Evolutionary conservation across 2,329 filamentous ascomycete species (phyloP), one percentile per base, ranked within the genome.

Genomic region (Apiospora pterosperma): DNA sequence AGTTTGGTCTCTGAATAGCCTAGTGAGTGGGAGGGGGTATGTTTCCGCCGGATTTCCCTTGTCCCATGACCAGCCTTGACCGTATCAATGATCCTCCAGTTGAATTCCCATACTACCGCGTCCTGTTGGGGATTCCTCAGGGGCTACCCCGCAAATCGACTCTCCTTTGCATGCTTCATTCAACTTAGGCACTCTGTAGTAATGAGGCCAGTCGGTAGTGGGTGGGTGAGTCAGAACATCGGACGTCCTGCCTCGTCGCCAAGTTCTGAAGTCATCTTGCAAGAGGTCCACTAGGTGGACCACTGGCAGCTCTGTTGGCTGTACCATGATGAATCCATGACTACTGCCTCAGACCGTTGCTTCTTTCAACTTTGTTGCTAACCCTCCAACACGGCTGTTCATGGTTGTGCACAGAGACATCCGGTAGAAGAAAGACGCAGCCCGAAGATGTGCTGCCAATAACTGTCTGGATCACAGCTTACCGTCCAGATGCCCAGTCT

Each of bases 391-490:
- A 23, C 41, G 5, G n/a, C 10, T 44, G 41, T 4, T 44, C 41
- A 21, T 44, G n/a, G 10, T 11, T 44, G 21, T 44, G 41, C 21
- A 44, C 2, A 44, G 5, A 10, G 11, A 48, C 21, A 12, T 23
- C 38, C 16, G n/a, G 16, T 41, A 5, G 16, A n/a, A n/a, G n/a
- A n/a, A n/a, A n/a, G n/a, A n/a, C n/a, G n/a, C n/a, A n/a, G n/a
- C n/a, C n/a, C n/a, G n/a, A n/a, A n/a, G n/a, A n/a, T n/a, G n/a
- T n/a, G n/a, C n/a, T n/a, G n/a, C n/a, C n/a, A n/a, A n/a, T n/a
- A n/a, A n/a, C n/a, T n/a, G n/a, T n/a, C n/a, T n/a, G n/a, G n/a
- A 36, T 44, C 62, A 42, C 62, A 62, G 11, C 38, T 41, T 19
- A 41, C 21, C 21, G 19, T 36, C 16, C 19, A 34, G n/a, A 36